These are phyloP conservation scores for Triangularia verruculosa DNA, from an alignment of 2,329 filamentous ascomycete species.

Conservation along the genomic window DNA sequence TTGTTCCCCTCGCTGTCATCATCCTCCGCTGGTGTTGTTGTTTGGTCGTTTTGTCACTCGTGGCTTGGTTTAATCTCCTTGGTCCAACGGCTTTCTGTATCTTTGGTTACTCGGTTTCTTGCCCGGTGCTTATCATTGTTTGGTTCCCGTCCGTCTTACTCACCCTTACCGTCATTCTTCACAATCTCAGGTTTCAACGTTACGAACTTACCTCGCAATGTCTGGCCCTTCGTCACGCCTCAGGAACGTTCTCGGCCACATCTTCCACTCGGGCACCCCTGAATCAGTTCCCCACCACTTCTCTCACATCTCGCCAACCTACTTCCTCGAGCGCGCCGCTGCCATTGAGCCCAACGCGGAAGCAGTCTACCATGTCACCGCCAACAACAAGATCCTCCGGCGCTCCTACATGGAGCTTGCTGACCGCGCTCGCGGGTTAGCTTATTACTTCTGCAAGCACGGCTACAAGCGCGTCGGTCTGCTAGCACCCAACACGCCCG, in stretches of 20 bases:
- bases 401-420: slow-evolving; percentile 79
- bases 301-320: slow-evolving; percentile 80
- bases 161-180: background rate
- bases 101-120: background rate
- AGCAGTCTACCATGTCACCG: slow-evolving; percentile 82
- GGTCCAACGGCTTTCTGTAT: background rate
- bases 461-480: slow-evolving; percentile 76
- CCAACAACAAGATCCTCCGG: slow-evolving; percentile 69
- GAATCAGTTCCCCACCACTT: slow-evolving; percentile 56
- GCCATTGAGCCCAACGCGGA: slow-evolving; percentile 81
- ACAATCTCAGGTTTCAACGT: background rate
- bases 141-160: background rate
- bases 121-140: background rate
- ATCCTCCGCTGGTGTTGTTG: background rate
- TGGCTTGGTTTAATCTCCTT: background rate
- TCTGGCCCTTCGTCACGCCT: slow-evolving; percentile 26
- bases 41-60: background rate
- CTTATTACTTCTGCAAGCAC: slow-evolving; percentile 79
- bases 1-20: background rate
- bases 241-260: slow-evolving; percentile 28
- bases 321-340: slow-evolving; percentile 77
- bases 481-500: slow-evolving; percentile 87
- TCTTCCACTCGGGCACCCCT: slow-evolving; percentile 32
- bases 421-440: slow-evolving; percentile 80
- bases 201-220: slow-evolving; percentile 13